These are phyloP conservation scores for Mycena indigotica DNA, from an alignment of 768 basidiomycete genomes.

Conservation along the genomic window DNA sequence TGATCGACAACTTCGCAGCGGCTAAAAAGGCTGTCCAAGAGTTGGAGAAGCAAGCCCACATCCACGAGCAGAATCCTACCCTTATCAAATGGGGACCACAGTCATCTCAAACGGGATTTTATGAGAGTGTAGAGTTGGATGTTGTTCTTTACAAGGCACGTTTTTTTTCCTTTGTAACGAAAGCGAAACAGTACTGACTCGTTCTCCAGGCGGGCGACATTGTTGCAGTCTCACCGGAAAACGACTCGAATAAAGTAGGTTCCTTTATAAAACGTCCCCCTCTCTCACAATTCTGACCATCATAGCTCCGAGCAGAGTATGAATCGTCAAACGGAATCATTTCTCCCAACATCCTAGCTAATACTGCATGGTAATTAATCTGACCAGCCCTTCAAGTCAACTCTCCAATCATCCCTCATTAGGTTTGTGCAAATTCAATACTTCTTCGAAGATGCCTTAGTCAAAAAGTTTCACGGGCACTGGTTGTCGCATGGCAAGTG, in stretches of 20 bases:
- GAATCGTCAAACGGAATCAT: constrained; percentile 42
- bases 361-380: constrained; percentile 56
- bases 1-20: constrained; percentile 32
- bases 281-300: background rate
- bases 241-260: constrained; percentile 46
- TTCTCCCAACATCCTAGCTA: constrained; percentile 58
- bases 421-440: constrained; percentile 77
- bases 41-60: constrained; percentile 27
- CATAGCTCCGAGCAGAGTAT: constrained; percentile 40
- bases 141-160: constrained; percentile 57
- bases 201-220: constrained; percentile 19
- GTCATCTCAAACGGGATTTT: constrained; percentile 30
- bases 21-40: constrained; percentile 30
- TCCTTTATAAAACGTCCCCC: background rate
- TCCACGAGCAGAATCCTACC: constrained; percentile 38
- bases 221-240: constrained; percentile 45
- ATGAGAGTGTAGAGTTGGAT: constrained; percentile 54
- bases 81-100: constrained; percentile 29
- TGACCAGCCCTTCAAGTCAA: background rate
- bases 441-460: constrained; percentile 43
- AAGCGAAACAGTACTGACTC: too few relatives aligned
- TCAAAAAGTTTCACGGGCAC: constrained; percentile 67
- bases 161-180: constrained; percentile 8
- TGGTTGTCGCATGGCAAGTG: constrained; percentile 62
- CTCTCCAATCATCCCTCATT: background rate